Evolutionary conservation across 345 rosid genomes (phyloP), one percentile per base, ranked within the genome.

Genomic region (Eucalyptus coolabah): DNA sequence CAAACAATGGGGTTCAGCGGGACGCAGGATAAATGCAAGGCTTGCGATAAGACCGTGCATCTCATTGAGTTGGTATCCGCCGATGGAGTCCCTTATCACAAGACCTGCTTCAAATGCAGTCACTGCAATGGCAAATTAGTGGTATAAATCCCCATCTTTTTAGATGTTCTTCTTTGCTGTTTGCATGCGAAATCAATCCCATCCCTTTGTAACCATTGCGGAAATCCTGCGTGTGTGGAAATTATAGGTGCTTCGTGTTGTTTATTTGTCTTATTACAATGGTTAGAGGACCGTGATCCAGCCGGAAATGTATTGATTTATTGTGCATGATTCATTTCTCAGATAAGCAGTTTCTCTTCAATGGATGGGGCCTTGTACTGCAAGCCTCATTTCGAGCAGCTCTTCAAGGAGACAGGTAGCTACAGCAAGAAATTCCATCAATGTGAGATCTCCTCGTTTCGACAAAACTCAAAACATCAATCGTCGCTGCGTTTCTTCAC

Each of bases 331-430:
- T 77, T 40, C 47, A 8, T 37, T 77, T 12, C 28, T 12, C 93
- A 97, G 98, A 94, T 96, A 92, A 89, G 98, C 85, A 96, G 88
- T 92, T 96, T 94, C 89, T 95, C 93, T 88, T 93, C 98, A 28
- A 91, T 95, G 93, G 98, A 96, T 81, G 98, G 98, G 83, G 94
- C 91, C 54, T 87, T 97, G 88, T 96, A 96, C 87, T 97, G 99
- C 94, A 96, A 94, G 93, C 95, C 98, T 89, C 99, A 97, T 89
- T 96, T 92, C 90, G 98, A 96, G 94, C 98, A 96, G 92, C 96
- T 95, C 86, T 94, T 93, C 90, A 96, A 93, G 94, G 97, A 96
- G 91, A 87, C 91, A 16, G 96, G 95, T 21, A 95, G 92, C 86
- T 95, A 90, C 92, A 88, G 91, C 86, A 94, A 93, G 92, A 94